phyloP scores from a whole-genome alignment of 495 filamentous ascomycete species.

The Opeltia flavorubescens region DNA sequence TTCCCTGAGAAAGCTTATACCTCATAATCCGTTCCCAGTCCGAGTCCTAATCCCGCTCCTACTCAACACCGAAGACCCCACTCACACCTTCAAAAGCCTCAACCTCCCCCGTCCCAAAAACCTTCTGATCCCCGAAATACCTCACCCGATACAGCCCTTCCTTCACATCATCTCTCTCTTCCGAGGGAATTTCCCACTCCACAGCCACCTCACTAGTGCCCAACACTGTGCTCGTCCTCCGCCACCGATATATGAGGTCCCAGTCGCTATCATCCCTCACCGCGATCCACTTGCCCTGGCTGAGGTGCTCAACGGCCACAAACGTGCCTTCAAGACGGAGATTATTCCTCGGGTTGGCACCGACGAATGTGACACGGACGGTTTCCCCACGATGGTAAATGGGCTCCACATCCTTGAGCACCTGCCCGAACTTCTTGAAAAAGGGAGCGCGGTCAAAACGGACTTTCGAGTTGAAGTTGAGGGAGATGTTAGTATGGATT shows the following conservation, averaged over 20 bases:
- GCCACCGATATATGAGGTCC: conserved; percentile 70
- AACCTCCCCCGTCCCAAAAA: conserved; percentile 45
- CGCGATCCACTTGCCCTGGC: conserved; percentile 40
- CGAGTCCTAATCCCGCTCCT: not conserved
- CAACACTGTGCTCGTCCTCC: conserved; percentile 51
- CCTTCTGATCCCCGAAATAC: conserved; percentile 80
- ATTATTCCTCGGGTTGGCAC: conserved; percentile 83
- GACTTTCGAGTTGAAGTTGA: conserved; percentile 72
- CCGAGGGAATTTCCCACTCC: conserved; percentile 66
- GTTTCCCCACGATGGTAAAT: conserved; percentile 41
- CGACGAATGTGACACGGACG: conserved; percentile 60
- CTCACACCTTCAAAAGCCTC: conserved; percentile 65
- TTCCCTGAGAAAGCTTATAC: no score
- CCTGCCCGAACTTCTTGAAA: conserved; percentile 64
- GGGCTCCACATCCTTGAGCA: conserved; percentile 37
- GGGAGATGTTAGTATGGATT: conserved; percentile 63
- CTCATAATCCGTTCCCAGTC: no score
- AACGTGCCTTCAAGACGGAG: conserved; percentile 66
- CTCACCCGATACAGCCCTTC: conserved; percentile 70
- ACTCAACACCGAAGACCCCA: conserved; percentile 41
- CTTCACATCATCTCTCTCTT: conserved; percentile 32
- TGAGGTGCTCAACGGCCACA: conserved; percentile 58
- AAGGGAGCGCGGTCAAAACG: conserved; percentile 58
- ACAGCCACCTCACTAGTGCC: conserved; percentile 70
- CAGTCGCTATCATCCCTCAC: conserved; percentile 69